Evolutionary conservation across 1,284 basidiomycete genomes (phyloP).

Genomic region (Cutaneotrichosporon dermatis): DNA sequence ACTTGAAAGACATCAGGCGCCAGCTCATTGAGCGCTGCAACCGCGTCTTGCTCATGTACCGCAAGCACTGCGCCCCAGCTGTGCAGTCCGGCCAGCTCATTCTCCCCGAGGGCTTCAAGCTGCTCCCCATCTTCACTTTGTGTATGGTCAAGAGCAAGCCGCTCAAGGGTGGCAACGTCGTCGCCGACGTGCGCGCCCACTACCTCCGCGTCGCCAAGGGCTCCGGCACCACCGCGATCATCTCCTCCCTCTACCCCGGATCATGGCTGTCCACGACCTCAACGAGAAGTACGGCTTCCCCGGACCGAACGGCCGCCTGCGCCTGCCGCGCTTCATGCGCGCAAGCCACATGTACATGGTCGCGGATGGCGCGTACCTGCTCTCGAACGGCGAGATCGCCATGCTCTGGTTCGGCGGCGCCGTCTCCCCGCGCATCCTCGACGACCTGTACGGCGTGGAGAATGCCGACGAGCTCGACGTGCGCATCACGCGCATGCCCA

Average conservation of each 20-base stretch:
- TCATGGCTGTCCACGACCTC: slow-evolving; percentile 85
- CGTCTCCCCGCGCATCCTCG: slow-evolving; percentile 73
- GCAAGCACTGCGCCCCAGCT: slow-evolving; percentile 82
- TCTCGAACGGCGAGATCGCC: slow-evolving; percentile 85
- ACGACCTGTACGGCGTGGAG: slow-evolving; percentile 81
- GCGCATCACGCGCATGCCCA: slow-evolving; percentile 69
- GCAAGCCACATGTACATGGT: slow-evolving; percentile 85
- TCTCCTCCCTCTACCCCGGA: slow-evolving; percentile 79
- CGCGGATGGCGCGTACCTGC: slow-evolving; percentile 81
- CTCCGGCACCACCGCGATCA: slow-evolving; percentile 57
- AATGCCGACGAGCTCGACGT: slow-evolving; percentile 69
- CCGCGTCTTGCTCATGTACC: slow-evolving; percentile 78
- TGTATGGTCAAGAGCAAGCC: slow-evolving; percentile 87
- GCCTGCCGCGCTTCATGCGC: slow-evolving; percentile 75
- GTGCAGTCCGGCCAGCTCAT: slow-evolving; percentile 82
- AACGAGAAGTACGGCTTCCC: slow-evolving; percentile 64
- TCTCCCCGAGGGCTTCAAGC: slow-evolving; percentile 88
- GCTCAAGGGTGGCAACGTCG: slow-evolving; percentile 87
- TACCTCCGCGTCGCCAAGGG: slow-evolving; percentile 68
- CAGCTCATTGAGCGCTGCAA: slow-evolving; percentile 81
- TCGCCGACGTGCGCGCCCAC: slow-evolving; percentile 87
- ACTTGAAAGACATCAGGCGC: slow-evolving; percentile 73
- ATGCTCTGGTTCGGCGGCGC: slow-evolving; percentile 88
- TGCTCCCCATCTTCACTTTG: slow-evolving; percentile 78
- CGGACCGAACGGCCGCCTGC: slow-evolving; percentile 57